Evolutionary conservation across 2,329 filamentous ascomycete species (phyloP).

Genomic region (Venturia aucupariae): DNA sequence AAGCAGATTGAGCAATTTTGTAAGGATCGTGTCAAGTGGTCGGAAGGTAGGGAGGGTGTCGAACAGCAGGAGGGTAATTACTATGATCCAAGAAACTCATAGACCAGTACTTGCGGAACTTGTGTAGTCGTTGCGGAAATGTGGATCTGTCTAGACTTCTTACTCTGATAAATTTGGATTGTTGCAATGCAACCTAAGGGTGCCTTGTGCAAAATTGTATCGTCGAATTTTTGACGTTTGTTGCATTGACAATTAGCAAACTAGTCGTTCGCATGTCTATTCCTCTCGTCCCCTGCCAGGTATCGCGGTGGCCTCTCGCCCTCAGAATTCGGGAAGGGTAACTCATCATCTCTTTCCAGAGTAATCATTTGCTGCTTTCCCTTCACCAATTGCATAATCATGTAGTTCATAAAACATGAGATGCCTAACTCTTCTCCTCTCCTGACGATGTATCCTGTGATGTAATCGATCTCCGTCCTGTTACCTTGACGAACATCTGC

Average conservation of each 20-base stretch:
- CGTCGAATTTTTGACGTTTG: no score
- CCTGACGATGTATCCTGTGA: slow-evolving; percentile 79
- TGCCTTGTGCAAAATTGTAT: no score
- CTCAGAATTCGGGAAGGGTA: slow-evolving; percentile 25
- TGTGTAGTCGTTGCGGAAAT: no score
- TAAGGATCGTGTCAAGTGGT: background rate
- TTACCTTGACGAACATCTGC: slow-evolving; percentile 52
- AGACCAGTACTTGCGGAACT: background rate
- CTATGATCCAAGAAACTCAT: background rate
- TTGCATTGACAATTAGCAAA: no score
- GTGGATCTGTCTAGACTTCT: no score
- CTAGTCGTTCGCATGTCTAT: background rate
- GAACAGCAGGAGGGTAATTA: slow-evolving; percentile 5
- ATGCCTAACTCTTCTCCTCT: slow-evolving; percentile 65
- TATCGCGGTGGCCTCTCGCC: background rate
- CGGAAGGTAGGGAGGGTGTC: background rate
- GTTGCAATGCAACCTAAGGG: no score
- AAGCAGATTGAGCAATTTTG: background rate
- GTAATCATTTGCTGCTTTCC: slow-evolving; percentile 50
- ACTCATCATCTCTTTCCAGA: slow-evolving; percentile 30
- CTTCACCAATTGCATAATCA: slow-evolving; percentile 63
- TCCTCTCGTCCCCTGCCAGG: background rate
- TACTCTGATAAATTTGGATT: no score
- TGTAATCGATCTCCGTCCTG: slow-evolving; percentile 68
- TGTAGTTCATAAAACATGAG: slow-evolving; percentile 61